A percentile compares a stretch with the other conserved stretches of the same genome.
phyloP scores from a whole-genome alignment of 495 filamentous ascomycete genomes.

The Halenospora varia region DNA sequence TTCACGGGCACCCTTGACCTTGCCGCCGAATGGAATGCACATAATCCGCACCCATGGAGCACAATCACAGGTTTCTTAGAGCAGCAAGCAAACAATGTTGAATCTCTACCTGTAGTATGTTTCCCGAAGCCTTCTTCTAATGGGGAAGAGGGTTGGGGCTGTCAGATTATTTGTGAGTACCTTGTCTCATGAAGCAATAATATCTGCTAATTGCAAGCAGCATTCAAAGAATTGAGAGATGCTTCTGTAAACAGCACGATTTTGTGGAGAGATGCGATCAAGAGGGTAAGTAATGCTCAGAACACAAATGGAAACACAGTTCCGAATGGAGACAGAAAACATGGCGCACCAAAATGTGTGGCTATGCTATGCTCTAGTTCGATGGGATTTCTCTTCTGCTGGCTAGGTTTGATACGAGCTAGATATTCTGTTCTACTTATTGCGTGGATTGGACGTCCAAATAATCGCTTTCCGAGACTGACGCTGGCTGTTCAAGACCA shows the following conservation, averaged over 20 bases:
- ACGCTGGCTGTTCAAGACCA: slow-evolving; percentile 41
- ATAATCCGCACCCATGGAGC: slow-evolving; percentile 25
- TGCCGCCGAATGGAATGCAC: slow-evolving; percentile 31
- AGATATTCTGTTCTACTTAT: slow-evolving; percentile 48
- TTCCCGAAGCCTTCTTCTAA: slow-evolving; percentile 29
- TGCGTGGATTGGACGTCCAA: slow-evolving; percentile 30
- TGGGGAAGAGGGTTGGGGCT: slow-evolving; percentile 15
- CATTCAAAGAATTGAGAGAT: not conserved
- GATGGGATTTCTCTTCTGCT: slow-evolving; percentile 44
- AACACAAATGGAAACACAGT: too few species aligned
- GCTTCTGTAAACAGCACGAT: slow-evolving; percentile 17
- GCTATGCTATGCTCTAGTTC: slow-evolving; percentile 47
- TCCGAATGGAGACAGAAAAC: too few species aligned
- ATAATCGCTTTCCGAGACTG: too few species aligned
- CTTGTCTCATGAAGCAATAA: too few species aligned
- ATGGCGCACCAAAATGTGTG: slow-evolving; percentile 25
- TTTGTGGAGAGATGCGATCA: not conserved
- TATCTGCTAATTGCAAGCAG: not conserved
- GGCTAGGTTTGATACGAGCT: slow-evolving; percentile 47
- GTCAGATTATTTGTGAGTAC: not conserved
- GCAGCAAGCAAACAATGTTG: slow-evolving; percentile 28
- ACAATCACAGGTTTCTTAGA: slow-evolving; percentile 44
- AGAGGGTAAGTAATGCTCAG: too few species aligned
- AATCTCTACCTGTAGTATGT: slow-evolving; percentile 36
- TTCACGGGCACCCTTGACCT: slow-evolving; percentile 50